Evolutionary conservation across 371 early-diverging fungal species (phyloP).

Genomic region (Apophysomyces trapeziformis): DNA sequence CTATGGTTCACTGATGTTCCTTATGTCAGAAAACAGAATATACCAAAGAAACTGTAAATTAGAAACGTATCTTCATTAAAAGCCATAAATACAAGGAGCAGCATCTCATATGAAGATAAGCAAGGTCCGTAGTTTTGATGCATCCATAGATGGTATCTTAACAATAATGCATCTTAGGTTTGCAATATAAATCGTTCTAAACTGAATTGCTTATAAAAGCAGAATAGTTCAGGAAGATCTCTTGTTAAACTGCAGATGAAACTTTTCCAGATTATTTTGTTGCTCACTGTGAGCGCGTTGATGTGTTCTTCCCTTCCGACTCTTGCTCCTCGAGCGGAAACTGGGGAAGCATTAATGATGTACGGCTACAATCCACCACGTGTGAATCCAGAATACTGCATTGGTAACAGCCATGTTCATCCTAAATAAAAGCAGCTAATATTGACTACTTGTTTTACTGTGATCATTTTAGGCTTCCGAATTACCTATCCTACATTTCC

Average conservation of each 20-base stretch:
- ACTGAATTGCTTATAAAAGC: background rate
- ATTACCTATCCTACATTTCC: conserved; percentile 32
- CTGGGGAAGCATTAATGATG: conserved; percentile 41
- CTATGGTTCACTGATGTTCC: background rate
- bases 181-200: background rate
- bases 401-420: conserved; percentile 21
- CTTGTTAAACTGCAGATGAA: background rate
- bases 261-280: background rate
- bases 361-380: conserved; percentile 56
- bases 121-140: too few relatives aligned
- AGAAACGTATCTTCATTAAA: background rate
- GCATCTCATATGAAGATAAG: background rate
- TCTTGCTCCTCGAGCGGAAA: conserved; percentile 26
- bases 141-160: too few relatives aligned
- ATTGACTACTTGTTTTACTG: too few relatives aligned
- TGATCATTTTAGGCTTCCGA: conserved; percentile 21
- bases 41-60: background rate
- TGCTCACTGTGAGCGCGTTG: background rate
- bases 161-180: background rate
- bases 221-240: background rate
- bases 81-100: background rate
- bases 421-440: too few relatives aligned
- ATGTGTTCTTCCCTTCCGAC: background rate
- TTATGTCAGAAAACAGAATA: background rate
- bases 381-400: conserved; percentile 50